A percentile compares a stretch with the other conserved stretches of the same genome.
Evolutionary conservation across 495 filamentous ascomycete species (phyloP).

Genomic region (Neurospora discreta): DNA sequence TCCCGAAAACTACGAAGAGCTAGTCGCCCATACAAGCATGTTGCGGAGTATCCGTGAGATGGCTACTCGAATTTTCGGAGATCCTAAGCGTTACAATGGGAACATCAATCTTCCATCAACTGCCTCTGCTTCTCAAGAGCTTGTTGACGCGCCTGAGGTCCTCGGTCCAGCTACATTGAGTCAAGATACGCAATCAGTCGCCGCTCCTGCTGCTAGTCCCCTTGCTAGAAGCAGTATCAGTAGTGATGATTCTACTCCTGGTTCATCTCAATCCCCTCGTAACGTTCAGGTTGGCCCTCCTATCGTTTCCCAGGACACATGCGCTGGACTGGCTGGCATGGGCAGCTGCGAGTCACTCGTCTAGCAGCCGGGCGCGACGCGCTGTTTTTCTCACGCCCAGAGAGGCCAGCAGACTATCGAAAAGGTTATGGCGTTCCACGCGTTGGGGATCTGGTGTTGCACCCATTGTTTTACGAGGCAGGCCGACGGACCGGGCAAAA

Average conservation of each 20-base stretch:
- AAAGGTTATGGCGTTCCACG: not conserved
- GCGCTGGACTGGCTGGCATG: accelerated
- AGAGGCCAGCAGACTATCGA: not conserved
- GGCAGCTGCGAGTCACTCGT: not conserved
- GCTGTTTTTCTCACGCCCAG: not conserved
- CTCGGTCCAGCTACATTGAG: not conserved
- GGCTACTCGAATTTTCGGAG: too few relatives aligned
- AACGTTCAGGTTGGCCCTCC: not conserved
- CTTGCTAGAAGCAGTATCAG: not conserved
- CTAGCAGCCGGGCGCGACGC: not conserved
- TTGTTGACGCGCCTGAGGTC: not conserved
- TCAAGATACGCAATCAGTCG: not conserved
- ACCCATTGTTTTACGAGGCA: not conserved
- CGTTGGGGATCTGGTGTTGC: not conserved
- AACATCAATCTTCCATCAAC: not conserved
- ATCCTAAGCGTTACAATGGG: too few relatives aligned
- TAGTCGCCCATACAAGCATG: too few relatives aligned
- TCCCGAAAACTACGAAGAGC: too few relatives aligned
- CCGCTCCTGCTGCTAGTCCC: not conserved
- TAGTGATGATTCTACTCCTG: not conserved
- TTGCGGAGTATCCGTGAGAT: too few relatives aligned
- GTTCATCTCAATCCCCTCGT: not conserved
- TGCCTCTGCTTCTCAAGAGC: not conserved
- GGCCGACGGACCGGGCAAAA: not conserved
- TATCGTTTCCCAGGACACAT: not conserved